Evolutionary conservation across 768 basidiomycete genomes (phyloP).

Genomic region (Collybia nuda): DNA sequence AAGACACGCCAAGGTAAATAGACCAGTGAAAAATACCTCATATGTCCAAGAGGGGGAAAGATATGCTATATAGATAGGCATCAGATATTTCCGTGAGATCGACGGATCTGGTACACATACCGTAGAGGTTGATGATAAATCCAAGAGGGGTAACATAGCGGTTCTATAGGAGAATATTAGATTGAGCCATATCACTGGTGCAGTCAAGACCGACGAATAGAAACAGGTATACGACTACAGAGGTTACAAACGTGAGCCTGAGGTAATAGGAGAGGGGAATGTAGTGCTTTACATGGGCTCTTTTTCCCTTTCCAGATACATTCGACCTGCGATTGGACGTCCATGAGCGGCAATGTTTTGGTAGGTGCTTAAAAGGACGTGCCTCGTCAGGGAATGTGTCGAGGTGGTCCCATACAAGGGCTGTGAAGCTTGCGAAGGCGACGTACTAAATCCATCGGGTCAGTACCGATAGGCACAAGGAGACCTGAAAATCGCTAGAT

Average conservation of each 20-base stretch:
- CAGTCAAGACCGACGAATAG: conserved; percentile 31
- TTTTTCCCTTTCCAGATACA: conserved; percentile 52
- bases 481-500: too few relatives aligned
- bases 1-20: not conserved
- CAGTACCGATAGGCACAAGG: not conserved
- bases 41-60: conserved; percentile 38
- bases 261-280: not conserved
- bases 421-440: conserved; percentile 48
- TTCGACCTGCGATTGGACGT: conserved; percentile 31
- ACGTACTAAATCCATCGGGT: not conserved
- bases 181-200: not conserved
- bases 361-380: not conserved
- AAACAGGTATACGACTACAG: conserved; percentile 42
- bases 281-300: conserved; percentile 35
- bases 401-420: conserved; percentile 57
- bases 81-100: not conserved
- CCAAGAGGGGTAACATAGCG: conserved; percentile 63
- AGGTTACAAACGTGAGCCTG: not conserved
- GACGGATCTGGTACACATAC: conserved; percentile 15
- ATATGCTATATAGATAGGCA: conserved; percentile 31
- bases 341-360: not conserved
- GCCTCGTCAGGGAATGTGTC: conserved; percentile 51
- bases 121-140: conserved; percentile 58
- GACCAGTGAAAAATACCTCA: conserved; percentile 22
- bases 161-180: conserved; percentile 38